Evolutionary conservation across 805 yeast genomes (phyloP).

Genomic region (Cyberlindnera bimundalis): DNA sequence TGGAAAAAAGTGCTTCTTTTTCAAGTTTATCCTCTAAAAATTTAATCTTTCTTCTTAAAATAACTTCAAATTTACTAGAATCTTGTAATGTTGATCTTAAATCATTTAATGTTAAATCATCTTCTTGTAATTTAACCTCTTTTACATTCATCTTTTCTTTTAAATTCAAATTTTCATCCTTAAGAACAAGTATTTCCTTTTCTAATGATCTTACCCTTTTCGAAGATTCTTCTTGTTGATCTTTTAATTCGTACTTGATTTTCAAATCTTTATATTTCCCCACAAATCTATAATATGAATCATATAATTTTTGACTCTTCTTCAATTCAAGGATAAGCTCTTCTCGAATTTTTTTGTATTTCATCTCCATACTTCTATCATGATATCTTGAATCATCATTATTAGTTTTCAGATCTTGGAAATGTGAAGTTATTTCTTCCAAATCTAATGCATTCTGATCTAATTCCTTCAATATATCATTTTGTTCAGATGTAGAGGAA

Average conservation of each 20-base stretch:
- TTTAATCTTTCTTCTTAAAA: constrained; percentile 20
- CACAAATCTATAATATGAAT: constrained; percentile 32
- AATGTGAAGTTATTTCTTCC: constrained; percentile 16
- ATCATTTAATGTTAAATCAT: constrained; percentile 14
- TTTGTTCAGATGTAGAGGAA: constrained; percentile 9
- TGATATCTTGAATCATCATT: background rate
- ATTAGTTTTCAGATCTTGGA: background rate
- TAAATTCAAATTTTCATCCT: constrained; percentile 16
- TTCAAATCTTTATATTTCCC: constrained; percentile 30
- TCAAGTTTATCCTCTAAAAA: constrained; percentile 29
- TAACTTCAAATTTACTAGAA: constrained; percentile 17
- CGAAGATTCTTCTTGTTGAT: background rate
- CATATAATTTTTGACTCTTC: constrained; percentile 33
- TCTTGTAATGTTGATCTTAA: constrained; percentile 14
- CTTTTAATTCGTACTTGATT: constrained; percentile 5
- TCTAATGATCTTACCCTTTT: constrained; percentile 10
- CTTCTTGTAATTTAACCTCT: constrained; percentile 10
- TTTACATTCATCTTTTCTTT: constrained; percentile 19
- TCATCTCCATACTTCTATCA: constrained; percentile 10
- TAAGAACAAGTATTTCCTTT: constrained; percentile 14
- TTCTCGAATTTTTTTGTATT: constrained; percentile 27
- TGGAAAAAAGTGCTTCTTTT: constrained; percentile 21
- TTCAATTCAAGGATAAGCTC: constrained; percentile 34
- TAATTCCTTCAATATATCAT: constrained; percentile 23
- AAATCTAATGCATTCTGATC: constrained; percentile 27